Conservation (phyloP, 2,329 filamentous ascomycete genomes). For the Mycogone perniciosa region DNA sequence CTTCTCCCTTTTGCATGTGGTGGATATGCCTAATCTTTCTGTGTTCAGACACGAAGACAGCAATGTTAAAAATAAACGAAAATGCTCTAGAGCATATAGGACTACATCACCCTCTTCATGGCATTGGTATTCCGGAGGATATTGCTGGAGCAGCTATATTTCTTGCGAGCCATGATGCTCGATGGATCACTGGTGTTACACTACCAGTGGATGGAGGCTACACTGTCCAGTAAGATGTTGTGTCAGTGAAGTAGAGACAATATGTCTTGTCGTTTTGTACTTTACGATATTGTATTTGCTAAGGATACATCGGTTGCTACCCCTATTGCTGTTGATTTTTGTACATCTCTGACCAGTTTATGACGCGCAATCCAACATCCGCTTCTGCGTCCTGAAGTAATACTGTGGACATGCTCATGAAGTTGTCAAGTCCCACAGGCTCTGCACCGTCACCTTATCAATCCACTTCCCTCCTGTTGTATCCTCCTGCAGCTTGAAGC, state of each 20-base stretch:
- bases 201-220: constrained; percentile 36
- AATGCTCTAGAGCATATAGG: constrained; percentile 13
- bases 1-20: background rate
- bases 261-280: no score
- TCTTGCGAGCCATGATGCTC: constrained; percentile 31
- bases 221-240: constrained; percentile 28
- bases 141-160: constrained; percentile 31
- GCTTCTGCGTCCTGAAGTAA: no score
- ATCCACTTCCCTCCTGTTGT: constrained; percentile 10
- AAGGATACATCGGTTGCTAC: no score
- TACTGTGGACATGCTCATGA: no score
- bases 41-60: constrained; percentile 20
- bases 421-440: constrained; percentile 14
- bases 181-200: constrained; percentile 36
- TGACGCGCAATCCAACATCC: no score
- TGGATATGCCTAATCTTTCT: no score
- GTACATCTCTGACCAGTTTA: no score
- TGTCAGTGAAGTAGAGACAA: no score
- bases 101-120: constrained; percentile 22
- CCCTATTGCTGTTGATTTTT: no score
- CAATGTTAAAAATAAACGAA: constrained; percentile 21
- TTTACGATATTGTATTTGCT: no score
- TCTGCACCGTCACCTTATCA: constrained; percentile 13
- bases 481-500: constrained; percentile 12
- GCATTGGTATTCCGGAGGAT: constrained; percentile 22